Evolutionary conservation across 768 basidiomycete genomes (phyloP).

Genomic region (Lactarius sanguifluus): DNA sequence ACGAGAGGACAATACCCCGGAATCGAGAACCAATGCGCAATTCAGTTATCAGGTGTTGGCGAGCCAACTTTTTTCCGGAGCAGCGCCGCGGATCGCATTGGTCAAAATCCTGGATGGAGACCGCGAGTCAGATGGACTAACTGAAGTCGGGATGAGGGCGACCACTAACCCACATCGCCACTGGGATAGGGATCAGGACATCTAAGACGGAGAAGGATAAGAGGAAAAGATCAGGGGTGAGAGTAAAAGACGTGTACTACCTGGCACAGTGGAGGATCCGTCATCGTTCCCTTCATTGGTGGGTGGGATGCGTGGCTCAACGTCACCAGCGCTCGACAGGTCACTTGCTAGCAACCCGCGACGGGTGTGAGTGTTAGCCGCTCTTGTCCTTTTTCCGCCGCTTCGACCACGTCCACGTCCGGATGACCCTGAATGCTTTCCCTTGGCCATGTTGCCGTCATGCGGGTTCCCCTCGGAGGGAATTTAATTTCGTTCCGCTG

Average conservation of each 20-base stretch:
- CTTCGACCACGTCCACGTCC: constrained; percentile 9
- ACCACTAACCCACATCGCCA: constrained; percentile 92
- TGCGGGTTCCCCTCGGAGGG: constrained; percentile 6
- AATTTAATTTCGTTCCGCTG: constrained; percentile 6
- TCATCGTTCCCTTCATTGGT: constrained; percentile 18
- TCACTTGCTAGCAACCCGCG: constrained; percentile 2
- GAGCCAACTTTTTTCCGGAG: constrained; percentile 86
- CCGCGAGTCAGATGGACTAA: not conserved
- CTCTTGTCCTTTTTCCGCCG: constrained; percentile 6
- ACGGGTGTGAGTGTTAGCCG: constrained; percentile 12
- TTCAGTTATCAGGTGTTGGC: constrained; percentile 81
- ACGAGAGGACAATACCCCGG: constrained; percentile 93
- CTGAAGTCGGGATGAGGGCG: not conserved
- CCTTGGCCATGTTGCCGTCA: constrained; percentile 22
- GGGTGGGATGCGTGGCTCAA: constrained; percentile 9
- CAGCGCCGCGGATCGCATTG: constrained; percentile 93
- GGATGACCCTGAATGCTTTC: constrained; percentile 4
- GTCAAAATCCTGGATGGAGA: constrained; percentile 75
- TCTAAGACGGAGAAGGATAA: constrained; percentile 9
- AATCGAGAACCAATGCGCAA: constrained; percentile 85
- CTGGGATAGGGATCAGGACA: constrained; percentile 54
- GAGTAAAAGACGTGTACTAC: not conserved
- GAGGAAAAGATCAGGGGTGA: not conserved
- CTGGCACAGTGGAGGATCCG: not conserved
- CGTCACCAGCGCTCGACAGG: constrained; percentile 34